phyloP scores from a whole-genome alignment of 2,329 filamentous ascomycete species.

The Sclerotiophoma versabilis region DNA sequence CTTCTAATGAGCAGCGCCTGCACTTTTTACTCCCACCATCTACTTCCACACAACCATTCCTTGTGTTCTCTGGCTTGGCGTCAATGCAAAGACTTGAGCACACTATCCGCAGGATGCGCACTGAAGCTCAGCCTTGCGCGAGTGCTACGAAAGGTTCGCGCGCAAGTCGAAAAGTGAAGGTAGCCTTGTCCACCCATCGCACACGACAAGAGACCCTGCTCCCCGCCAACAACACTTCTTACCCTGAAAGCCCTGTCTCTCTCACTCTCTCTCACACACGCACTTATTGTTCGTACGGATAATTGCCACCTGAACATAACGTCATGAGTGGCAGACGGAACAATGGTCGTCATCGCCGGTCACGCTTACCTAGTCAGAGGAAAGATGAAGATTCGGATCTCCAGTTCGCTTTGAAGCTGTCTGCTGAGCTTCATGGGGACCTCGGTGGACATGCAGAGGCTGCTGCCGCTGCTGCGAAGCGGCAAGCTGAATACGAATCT shows the following conservation, averaged over 20 bases:
- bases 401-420: slow-evolving; percentile 7
- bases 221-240: background rate
- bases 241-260: too few relatives aligned
- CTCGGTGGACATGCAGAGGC: background rate
- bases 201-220: background rate
- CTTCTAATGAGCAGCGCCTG: slow-evolving; percentile 1
- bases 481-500: background rate
- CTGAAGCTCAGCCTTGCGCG: slow-evolving; percentile 11
- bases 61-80: background rate
- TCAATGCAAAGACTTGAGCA: background rate
- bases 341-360: background rate
- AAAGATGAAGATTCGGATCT: background rate
- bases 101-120: background rate
- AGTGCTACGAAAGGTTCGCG: background rate
- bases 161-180: slow-evolving; percentile 6
- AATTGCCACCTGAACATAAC: background rate
- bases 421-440: slow-evolving; percentile 16
- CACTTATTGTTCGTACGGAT: background rate
- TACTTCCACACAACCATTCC: background rate
- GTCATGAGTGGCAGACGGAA: background rate
- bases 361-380: background rate
- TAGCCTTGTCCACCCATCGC: background rate
- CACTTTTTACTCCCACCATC: background rate
- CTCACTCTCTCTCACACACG: too few relatives aligned
- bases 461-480: slow-evolving; percentile 2